Evolutionary conservation across 352 stramenopile species (phyloP), one percentile per base, ranked within the genome.

Genomic region (Blastocystis sp.): DNA sequence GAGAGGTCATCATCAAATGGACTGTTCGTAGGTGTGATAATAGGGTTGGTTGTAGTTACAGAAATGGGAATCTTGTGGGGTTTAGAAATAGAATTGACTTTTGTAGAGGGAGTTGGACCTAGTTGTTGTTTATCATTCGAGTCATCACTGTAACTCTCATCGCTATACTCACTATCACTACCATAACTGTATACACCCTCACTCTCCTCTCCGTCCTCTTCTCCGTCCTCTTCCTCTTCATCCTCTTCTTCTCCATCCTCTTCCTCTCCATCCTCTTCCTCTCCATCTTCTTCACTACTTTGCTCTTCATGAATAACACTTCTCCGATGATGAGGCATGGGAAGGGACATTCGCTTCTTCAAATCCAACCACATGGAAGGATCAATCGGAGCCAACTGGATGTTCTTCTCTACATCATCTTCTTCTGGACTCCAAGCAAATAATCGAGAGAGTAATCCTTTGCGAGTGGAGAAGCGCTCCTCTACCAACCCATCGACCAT

Each of bases 401-500:
- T 84, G 22, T 84, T 53, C 51, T 48, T 53, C 73, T 84, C 73
- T 9, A 33, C 73, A 13, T 53, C n/a, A 30, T 84, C 73, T 24
- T 68, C 53, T n/a, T 84, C 73, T 1, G 48, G 73, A 69, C 73
- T 84, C 73, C 73, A 84, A 22, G 73, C 30, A 44, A 84, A 68
- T 57, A 84, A 42, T 17, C 73, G 73, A 22, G 73, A 84, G 13
- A 84, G 22, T 42, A 84, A 42, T 30, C 73, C 73, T 17, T 51
- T 53, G 3, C 73, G 73, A 30, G 57, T 84, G 13, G 73, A 53
- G 33, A 54, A 84, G 0, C 59, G 57, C 33, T 84, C 73, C 51
- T 84, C 73, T 15, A 84, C 59, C 48, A 84, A 27, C 17, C 73
- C 73, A n/a, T 84, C 53, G 19, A 84, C 73, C 73, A 84, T 84